Evolutionary conservation across 2,329 filamentous ascomycete genomes (phyloP).

Genomic region (Nigrospora sphaerica): DNA sequence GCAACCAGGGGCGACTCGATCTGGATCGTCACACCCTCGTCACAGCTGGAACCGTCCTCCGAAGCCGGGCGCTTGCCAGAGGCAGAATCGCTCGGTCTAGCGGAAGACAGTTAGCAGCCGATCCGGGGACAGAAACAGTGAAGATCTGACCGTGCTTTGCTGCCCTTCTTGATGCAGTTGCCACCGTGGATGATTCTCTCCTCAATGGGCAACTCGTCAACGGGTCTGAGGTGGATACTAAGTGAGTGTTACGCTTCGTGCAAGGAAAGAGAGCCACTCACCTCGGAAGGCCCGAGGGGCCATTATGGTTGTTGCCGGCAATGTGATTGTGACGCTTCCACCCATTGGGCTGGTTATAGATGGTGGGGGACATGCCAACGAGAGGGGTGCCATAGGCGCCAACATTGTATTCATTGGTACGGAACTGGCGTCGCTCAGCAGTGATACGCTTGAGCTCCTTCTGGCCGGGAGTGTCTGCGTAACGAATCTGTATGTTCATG

Average conservation of each 20-base stretch:
- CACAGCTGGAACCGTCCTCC: conserved; percentile 34
- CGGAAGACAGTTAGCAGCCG: conserved; percentile 1
- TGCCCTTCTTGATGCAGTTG: too few species aligned
- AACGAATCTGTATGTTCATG: conserved; percentile 86
- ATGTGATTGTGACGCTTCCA: conserved; percentile 28
- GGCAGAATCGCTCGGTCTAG: conserved; percentile 32
- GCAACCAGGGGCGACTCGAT: conserved; percentile 38
- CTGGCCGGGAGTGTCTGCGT: conserved; percentile 92
- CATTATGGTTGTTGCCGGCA: conserved; percentile 3
- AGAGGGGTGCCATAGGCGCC: conserved; percentile 59
- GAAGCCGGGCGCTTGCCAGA: conserved; percentile 33
- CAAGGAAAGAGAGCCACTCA: not conserved
- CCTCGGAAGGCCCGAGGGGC: not conserved
- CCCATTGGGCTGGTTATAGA: conserved; percentile 29
- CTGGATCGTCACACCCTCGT: conserved; percentile 48
- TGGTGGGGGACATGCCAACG: conserved; percentile 47
- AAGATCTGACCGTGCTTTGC: too few species aligned
- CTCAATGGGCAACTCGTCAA: too few species aligned
- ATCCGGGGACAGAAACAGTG: conserved; percentile 1
- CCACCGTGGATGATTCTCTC: too few species aligned
- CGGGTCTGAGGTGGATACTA: too few species aligned
- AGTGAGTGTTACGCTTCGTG: too few species aligned
- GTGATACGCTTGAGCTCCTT: conserved; percentile 96
- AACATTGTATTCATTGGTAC: conserved; percentile 89
- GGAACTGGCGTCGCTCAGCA: conserved; percentile 89